Conservation (phyloP, 495 filamentous ascomycete species). For the Penicillium parvum region DNA sequence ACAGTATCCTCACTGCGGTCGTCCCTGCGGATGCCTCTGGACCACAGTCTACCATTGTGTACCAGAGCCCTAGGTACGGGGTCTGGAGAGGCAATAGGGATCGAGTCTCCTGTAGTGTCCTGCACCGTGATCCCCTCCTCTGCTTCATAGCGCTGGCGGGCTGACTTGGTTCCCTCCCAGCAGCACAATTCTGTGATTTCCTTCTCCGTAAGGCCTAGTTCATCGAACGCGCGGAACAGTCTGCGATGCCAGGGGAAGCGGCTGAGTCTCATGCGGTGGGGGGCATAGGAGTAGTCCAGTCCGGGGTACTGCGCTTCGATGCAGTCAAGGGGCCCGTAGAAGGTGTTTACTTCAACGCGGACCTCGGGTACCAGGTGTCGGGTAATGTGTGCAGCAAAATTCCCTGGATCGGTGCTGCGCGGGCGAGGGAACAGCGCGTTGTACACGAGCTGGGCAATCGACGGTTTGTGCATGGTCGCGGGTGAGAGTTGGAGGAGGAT, state of each 20-base stretch:
- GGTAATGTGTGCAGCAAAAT: conserved; percentile 56
- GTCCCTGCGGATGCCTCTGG: too few relatives aligned
- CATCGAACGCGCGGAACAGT: conserved; percentile 80
- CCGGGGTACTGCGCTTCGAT: conserved; percentile 89
- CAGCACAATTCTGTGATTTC: conserved; percentile 79
- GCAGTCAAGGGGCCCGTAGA: conserved; percentile 80
- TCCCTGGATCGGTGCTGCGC: conserved; percentile 49
- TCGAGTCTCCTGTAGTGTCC: conserved; percentile 74
- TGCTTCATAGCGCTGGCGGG: conserved; percentile 75
- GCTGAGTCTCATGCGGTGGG: conserved; percentile 78
- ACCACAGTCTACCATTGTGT: conserved; percentile 31
- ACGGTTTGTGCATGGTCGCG: conserved; percentile 55
- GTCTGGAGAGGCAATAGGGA: conserved; percentile 41
- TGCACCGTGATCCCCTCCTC: conserved; percentile 67
- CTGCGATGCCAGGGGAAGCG: conserved; percentile 77
- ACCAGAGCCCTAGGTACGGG: conserved; percentile 30
- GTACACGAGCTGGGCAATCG: conserved; percentile 53
- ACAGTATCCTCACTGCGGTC: conserved; percentile 25
- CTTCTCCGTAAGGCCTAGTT: conserved; percentile 63
- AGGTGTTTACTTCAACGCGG: conserved; percentile 74
- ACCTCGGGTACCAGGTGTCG: conserved; percentile 83
- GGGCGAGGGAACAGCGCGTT: conserved; percentile 53
- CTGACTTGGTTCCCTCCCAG: conserved; percentile 93
- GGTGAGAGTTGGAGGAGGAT: not conserved
- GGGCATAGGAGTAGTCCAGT: conserved; percentile 75